Conservation (phyloP, 139 green algal species). For the Limnomonas spitsbergensis region DNA sequence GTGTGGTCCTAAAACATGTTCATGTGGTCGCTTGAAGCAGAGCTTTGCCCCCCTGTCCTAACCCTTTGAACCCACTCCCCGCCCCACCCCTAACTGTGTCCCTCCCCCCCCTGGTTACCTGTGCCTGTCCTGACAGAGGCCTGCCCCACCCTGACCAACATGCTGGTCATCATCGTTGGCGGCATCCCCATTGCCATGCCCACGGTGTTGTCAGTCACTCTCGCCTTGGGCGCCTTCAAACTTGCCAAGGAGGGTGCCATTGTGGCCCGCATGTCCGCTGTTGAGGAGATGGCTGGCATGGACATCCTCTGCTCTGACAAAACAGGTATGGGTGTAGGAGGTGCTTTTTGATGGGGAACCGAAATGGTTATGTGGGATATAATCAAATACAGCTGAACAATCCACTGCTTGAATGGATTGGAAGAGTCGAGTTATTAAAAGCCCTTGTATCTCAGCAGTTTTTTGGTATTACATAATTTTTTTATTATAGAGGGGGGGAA, state of each 20-base stretch:
- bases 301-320: conserved; percentile 91
- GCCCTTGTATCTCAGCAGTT: too few relatives aligned
- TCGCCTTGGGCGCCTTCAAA: conserved; percentile 80
- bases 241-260: conserved; percentile 87
- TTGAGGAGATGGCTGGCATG: conserved; percentile 90
- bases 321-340: conserved; percentile 62
- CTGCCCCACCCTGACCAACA: conserved; percentile 80
- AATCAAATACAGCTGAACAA: neutral
- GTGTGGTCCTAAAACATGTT: too few relatives aligned
- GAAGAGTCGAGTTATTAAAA: too few relatives aligned
- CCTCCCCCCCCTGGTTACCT: neutral
- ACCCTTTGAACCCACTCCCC: too few relatives aligned
- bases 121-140: too few relatives aligned
- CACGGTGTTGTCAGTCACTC: conserved; percentile 83
- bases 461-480: too few relatives aligned
- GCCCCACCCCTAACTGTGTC: neutral
- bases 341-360: too few relatives aligned
- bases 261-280: conserved; percentile 79
- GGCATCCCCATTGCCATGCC: conserved; percentile 93
- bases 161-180: conserved; percentile 87
- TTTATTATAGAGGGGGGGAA: too few relatives aligned
- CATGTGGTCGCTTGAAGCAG: too few relatives aligned
- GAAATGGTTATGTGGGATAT: too few relatives aligned
- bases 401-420: neutral
- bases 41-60: too few relatives aligned